Evolutionary conservation across 805 yeast genomes (phyloP), one percentile per base, ranked within the genome.

Genomic region (Metschnikowia gelsemii): DNA sequence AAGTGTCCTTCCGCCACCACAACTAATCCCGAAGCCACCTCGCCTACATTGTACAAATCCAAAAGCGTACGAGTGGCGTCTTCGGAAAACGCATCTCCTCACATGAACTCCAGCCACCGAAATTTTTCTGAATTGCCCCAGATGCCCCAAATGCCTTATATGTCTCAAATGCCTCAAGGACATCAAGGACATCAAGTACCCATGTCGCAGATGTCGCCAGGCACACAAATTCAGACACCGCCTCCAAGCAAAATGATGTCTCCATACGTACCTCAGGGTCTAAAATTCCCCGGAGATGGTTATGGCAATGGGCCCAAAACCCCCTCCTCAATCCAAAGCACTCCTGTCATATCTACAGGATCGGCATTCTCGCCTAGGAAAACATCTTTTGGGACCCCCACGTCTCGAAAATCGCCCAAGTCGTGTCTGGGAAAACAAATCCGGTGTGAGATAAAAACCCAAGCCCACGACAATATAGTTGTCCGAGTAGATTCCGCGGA

Each of bases 391-490:
- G 26, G 30, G 23, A 13, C 16, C 38, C 12, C 22, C 14, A n/a
- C 21, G 30, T n/a, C 37, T 35, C 33, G 20, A 23, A 13, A 31
- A 8, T 23, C 18, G 21, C 18, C 23, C 11, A 16, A 17, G 7
- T 24, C 1, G 11, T 7, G 7, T 8, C 14, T 23, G 27, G 21
- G 20, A 8, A 36, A 14, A n/a, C 28, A 14, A 9, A 21, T 50
- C 5, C 41, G 59, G 42, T 63, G 66, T 47, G 63, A 61, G 40
- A 56, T 66, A 31, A 53, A 57, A 28, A 56, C 60, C 6, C 54
- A 43, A 24, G 52, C 57, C 16, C 51, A 56, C 38, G 67, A 63
- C 33, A 52, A 59, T 18, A 38, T 64, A 1, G 57, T 63, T 4
- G 35, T 64, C 13, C 55, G 59, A 14, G 38, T 63, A 13, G 50